Evolutionary conservation across 2,329 filamentous ascomycete species (phyloP), one percentile per base, ranked within the genome.

Genomic region (Botryotinia globosa): DNA sequence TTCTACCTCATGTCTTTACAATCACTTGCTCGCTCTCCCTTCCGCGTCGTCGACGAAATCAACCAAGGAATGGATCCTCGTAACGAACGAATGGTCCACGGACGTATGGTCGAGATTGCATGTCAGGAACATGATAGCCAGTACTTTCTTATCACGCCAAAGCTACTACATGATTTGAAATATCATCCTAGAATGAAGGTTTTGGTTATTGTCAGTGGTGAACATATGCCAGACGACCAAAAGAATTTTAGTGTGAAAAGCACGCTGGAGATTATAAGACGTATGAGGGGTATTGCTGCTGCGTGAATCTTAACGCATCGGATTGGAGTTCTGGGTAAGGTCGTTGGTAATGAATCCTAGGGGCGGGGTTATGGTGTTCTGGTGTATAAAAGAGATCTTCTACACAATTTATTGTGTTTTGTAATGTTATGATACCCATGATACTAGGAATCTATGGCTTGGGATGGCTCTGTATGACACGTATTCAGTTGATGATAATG

Each of bases 21-120:
- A 82, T 93, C 93, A 67, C 90, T 99, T 79, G 95, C 96, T 25
- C 92, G 94, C 79, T 94, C 94, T 5, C 96, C 96, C 1, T 99
- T 99, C 88, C 94, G 96, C 69, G 95, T 99, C 67, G 96, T 99
- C 73, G 96, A 99, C 83, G 96, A 99, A 84, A 99, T 99, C 86
- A 99, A 99, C 81, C 96, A 99, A 83, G 96, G 96, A 77, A 99
- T 99, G 96, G 96, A 99, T 82, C 96, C 95, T 61, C 91, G 96
- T 79, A 99, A 99, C 83, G 96, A 99, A 83, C 92, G 96, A 77
- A 97, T 98, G 89, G 94, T 99, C 25, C 96, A 99, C 83, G 94
- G 95, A 81, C 93, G 96, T 75, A 97, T 99, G 92, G 96, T 99
- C 14, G 94, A 98, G 80, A 98, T 99, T 80, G 96, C 96, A 61